These are phyloP conservation scores for Eucalyptus microcorys DNA, from an alignment of 345 rosid genomes.

Conservation along the genomic window DNA sequence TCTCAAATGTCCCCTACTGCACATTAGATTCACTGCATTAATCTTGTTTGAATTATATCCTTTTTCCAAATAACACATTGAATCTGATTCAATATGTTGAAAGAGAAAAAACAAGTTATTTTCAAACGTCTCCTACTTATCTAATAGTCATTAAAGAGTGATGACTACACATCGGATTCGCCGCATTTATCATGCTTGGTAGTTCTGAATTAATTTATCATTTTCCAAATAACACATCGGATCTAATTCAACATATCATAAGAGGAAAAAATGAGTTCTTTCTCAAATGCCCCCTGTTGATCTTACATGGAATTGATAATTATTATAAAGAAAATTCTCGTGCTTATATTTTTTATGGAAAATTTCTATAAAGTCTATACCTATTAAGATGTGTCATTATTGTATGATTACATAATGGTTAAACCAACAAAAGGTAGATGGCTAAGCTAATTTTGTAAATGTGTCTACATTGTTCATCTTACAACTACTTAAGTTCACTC, in stretches of 20 bases:
- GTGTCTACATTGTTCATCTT: neutral
- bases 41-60: too few species aligned
- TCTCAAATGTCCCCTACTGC: accelerated
- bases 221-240: neutral
- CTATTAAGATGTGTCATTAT: neutral
- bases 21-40: too few species aligned
- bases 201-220: neutral
- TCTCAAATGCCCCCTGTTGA: accelerated
- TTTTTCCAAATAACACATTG: accelerated
- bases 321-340: neutral
- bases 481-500: neutral
- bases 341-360: neutral
- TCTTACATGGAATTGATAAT: neutral
- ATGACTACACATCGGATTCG: accelerated
- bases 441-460: neutral
- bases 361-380: neutral
- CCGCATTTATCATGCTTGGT: accelerated
- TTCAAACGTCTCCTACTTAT: neutral
- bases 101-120: neutral
- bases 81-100: accelerated
- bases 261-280: neutral
- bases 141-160: neutral
- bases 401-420: neutral
- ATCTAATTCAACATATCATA: accelerated
- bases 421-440: neutral